A percentile compares a stretch with the other conserved stretches of the same genome.
Conservation (phyloP, 2,329 filamentous ascomycete genomes). For the Aspergillus udagawae region DNA sequence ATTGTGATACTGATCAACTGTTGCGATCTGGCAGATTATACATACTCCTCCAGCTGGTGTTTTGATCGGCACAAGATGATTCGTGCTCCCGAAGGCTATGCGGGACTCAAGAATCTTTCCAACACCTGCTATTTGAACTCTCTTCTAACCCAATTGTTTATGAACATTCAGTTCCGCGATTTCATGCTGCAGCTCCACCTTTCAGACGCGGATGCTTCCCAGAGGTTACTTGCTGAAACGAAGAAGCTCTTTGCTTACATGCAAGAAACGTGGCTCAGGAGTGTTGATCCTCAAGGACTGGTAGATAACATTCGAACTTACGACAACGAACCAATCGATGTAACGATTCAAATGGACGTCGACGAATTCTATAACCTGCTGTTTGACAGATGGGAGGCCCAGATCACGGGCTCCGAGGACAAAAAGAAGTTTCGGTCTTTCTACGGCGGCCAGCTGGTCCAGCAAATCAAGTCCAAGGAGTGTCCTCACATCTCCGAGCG, state of each 20-base stretch:
- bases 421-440: constrained; percentile 75
- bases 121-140: constrained; percentile 99
- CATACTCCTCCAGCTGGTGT: constrained; percentile 56
- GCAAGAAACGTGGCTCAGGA: constrained; percentile 75
- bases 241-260: constrained; percentile 79
- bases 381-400: constrained; percentile 84
- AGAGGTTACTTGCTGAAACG: constrained; percentile 70
- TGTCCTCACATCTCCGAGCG: constrained; percentile 90
- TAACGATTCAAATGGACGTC: constrained; percentile 92
- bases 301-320: constrained; percentile 76
- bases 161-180: constrained; percentile 82
- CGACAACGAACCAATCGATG: constrained; percentile 77
- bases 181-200: constrained; percentile 71
- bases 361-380: constrained; percentile 96
- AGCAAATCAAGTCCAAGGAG: constrained; percentile 93
- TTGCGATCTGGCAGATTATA: constrained; percentile 46
- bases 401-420: constrained; percentile 63
- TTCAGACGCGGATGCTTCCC: constrained; percentile 51
- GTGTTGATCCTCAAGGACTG: constrained; percentile 67
- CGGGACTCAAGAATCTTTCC: constrained; percentile 85
- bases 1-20: neutral
- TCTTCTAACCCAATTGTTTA: constrained; percentile 88
- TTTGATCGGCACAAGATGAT: constrained; percentile 66
- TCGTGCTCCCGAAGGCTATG: constrained; percentile 74
- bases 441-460: constrained; percentile 86